These are phyloP conservation scores for Lithohypha guttulata DNA, from an alignment of 2,329 filamentous ascomycete genomes.

Conservation along the genomic window DNA sequence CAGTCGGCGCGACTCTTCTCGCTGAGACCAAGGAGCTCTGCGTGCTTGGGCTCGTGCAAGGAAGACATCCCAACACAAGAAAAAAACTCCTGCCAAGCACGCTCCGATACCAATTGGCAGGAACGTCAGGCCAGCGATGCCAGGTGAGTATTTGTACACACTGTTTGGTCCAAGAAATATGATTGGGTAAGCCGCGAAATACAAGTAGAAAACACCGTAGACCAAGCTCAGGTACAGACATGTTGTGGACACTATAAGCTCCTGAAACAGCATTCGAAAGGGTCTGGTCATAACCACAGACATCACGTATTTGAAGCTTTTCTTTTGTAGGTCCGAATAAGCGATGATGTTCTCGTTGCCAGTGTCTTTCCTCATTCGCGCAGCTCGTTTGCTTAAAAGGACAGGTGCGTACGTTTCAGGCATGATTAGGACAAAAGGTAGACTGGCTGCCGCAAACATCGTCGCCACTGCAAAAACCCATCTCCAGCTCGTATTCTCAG, in stretches of 20 bases:
- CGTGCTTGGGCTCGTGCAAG: constrained; percentile 43
- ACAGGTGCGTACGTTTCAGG: constrained; percentile 55
- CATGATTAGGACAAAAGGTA: constrained; percentile 51
- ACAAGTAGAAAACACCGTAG: constrained; percentile 61
- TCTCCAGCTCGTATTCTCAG: constrained; percentile 32
- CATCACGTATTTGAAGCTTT: constrained; percentile 26
- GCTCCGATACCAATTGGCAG: constrained; percentile 50
- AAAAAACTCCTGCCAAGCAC: constrained; percentile 47
- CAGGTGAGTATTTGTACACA: constrained; percentile 29
- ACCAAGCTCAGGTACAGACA: constrained; percentile 61
- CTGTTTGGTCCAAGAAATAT: constrained; percentile 46
- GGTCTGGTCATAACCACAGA: constrained; percentile 62
- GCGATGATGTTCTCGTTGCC: constrained; percentile 44
- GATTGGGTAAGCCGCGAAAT: constrained; percentile 63
- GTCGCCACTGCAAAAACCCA: constrained; percentile 49
- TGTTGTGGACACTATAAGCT: constrained; percentile 61
- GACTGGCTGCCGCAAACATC: constrained; percentile 51
- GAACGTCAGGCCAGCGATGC: constrained; percentile 27
- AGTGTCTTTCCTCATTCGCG: constrained; percentile 45
- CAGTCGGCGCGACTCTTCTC: constrained; percentile 51
- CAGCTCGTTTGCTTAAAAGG: constrained; percentile 47
- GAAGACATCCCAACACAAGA: constrained; percentile 54
- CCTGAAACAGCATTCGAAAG: constrained; percentile 58
- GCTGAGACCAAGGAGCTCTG: constrained; percentile 47
- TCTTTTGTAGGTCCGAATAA: constrained; percentile 51